Base-by-base conservation (phyloP, 225 moss, liverwort and hornwort genomes). In the Antitrichia curtipendula region DNA sequence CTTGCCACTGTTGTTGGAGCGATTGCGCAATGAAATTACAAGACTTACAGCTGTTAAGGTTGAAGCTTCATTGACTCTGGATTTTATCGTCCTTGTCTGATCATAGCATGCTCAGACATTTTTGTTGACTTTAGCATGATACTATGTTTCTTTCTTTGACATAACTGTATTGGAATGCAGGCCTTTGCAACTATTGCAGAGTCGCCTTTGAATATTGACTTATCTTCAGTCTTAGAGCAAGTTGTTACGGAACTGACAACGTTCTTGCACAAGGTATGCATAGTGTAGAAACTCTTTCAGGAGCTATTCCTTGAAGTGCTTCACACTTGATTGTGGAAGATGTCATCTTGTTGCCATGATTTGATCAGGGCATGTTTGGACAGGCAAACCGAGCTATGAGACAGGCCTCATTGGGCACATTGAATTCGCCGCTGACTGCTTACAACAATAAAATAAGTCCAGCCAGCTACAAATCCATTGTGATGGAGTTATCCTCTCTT, bases 1-100 rank as follows among this genome's bases (percentile, higher is more conserved):
- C 89, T 92, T 99, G 89, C 99, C 97, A 65, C 92, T 99, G 79
- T 88, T 99, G 74, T 86, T 99, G 90, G 99, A 99, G 86, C 93
- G 99, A 53, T 84, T 99, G 88, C 99, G 99, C 58, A 99, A 99
- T 85, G 99, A 99, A 90, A 99, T 99, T 81, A 99, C 99, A 78
- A 97, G 99, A 88, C 96, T 99, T 29, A 99, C 97, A 43, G 96
- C 99, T 91, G 99, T 99, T 57, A 99, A 99, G 97, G 98, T 99
- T 84, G 77, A 63, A 76, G 29, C 56, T 82, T 76, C 64, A 90
- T 29, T 31, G 32, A 40, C 58, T 77, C 50, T 84, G 45, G 41
- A 77, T 31, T 86, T 74, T 57, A 50, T 81, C 62, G 23, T 71
- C 29, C 81, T 53, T 86, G 25, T 63, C 36, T 88, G 69, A 76